Evolutionary conservation across 140 eudicot genomes (phyloP), one percentile per base, ranked within the genome.

Genomic region (Bidens hawaiensis): DNA sequence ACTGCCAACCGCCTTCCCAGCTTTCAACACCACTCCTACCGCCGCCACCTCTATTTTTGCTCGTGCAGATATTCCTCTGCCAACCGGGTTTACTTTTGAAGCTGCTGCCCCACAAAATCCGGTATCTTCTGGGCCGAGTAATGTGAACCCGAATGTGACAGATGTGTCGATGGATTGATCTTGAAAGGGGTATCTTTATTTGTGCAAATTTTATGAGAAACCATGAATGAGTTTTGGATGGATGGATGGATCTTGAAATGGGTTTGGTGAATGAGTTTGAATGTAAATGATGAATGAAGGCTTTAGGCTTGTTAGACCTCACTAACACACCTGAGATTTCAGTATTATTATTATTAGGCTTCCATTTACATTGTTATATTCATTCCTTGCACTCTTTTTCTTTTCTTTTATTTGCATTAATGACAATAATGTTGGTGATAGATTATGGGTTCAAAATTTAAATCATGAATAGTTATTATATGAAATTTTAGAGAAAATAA

Each of bases 41-140:
- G n/a, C 81, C 50, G 18, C 95, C 50, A 14, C 95, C 15, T 84
- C 98, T 24, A 80, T 91, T 21, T 91, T 87, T 40, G 28, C 74
- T 13, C 85, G 85, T 38, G 63, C 85, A 26, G 87, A 78, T 14
- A 68, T 69, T 25, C 82, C 85, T 1, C 83, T 84, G 4, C 85
- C 93, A 18, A 83, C 73, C 4, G 89, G 75, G 60, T 91, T 91
- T 68, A 83, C 95, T 31, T 91, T 91, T 47, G 99, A 96, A 51
- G 91, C 96, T n/a, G 69, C 50, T 38, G 73, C 74, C 24, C 57
- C 30, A 64, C 31, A 38, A 23, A 76, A 23, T 22, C 76, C 8
- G 51, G 46, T 36, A 25, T 22, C 75, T 25, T 66, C 68, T 17
- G 81, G 62, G 50, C 56, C 70, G 1, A 71, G 64, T 56, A 62